Conservation (phyloP, 768 basidiomycete genomes). For the Omphalotus guepiniiformis region DNA sequence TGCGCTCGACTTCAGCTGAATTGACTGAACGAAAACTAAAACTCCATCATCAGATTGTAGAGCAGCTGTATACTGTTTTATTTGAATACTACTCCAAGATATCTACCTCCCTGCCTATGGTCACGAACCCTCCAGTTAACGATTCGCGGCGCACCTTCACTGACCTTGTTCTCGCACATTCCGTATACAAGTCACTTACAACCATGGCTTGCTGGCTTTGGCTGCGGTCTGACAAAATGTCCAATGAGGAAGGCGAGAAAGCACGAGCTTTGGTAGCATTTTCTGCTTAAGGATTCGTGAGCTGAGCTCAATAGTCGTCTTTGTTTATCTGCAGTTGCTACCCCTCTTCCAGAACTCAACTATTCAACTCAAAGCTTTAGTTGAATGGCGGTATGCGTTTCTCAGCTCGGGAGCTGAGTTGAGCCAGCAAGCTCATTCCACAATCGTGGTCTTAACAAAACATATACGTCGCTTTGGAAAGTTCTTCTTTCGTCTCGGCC, state of each 20-base stretch:
- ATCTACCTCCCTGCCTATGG: constrained; percentile 33
- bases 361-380: constrained; percentile 50
- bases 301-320: too few species aligned
- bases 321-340: constrained; percentile 56
- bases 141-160: too few species aligned
- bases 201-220: constrained; percentile 75
- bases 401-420: constrained; percentile 36
- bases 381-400: constrained; percentile 53
- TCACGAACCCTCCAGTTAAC: too few species aligned
- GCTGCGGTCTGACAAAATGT: constrained; percentile 42
- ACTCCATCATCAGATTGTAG: constrained; percentile 54
- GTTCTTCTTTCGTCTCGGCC: constrained; percentile 73
- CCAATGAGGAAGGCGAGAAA: constrained; percentile 36
- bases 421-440: constrained; percentile 31
- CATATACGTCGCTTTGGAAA: constrained; percentile 75
- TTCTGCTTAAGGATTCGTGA: too few species aligned
- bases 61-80: constrained; percentile 50
- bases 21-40: too few species aligned
- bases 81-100: constrained; percentile 58
- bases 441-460: constrained; percentile 57
- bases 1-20: constrained; percentile 23
- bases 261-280: constrained; percentile 52
- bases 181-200: constrained; percentile 70
- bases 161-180: constrained; percentile 52
- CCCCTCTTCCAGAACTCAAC: constrained; percentile 59